phyloP scores from a whole-genome alignment of 495 filamentous ascomycete genomes.

The Ramalina intermedia region DNA sequence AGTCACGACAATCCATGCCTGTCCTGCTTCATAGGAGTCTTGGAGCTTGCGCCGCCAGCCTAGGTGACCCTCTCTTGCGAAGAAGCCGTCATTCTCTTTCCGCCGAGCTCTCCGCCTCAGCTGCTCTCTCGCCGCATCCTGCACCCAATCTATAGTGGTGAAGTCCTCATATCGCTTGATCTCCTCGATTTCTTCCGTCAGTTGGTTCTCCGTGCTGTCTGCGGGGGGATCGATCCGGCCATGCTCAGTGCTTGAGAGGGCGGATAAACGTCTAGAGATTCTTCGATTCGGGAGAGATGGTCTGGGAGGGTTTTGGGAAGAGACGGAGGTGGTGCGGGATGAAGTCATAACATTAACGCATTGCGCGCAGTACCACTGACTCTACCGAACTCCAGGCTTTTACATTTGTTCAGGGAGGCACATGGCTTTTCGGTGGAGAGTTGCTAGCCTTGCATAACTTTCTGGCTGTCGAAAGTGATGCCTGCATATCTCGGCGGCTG shows the following conservation, averaged over 20 bases:
- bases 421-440: no score
- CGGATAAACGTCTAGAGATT: constrained; percentile 57
- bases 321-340: constrained; percentile 39
- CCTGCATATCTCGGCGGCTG: no score
- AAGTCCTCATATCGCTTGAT: constrained; percentile 98
- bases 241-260: constrained; percentile 48
- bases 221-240: constrained; percentile 35
- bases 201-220: constrained; percentile 36
- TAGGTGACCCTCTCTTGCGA: constrained; percentile 52
- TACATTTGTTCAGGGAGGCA: no score
- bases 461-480: no score
- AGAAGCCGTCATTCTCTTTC: constrained; percentile 60
- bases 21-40: constrained; percentile 89
- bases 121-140: constrained; percentile 89
- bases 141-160: constrained; percentile 98
- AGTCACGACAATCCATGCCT: constrained; percentile 96
- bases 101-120: constrained; percentile 60
- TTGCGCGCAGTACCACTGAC: constrained; percentile 19
- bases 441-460: no score
- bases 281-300: constrained; percentile 42
- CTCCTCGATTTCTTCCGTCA: constrained; percentile 90
- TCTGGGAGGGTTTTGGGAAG: constrained; percentile 32
- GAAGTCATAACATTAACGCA: constrained; percentile 48
- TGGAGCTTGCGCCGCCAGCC: constrained; percentile 73
- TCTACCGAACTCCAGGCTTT: background rate